Base-by-base conservation (phyloP, 2,329 filamentous ascomycete species). In the Botrytis aclada region DNA sequence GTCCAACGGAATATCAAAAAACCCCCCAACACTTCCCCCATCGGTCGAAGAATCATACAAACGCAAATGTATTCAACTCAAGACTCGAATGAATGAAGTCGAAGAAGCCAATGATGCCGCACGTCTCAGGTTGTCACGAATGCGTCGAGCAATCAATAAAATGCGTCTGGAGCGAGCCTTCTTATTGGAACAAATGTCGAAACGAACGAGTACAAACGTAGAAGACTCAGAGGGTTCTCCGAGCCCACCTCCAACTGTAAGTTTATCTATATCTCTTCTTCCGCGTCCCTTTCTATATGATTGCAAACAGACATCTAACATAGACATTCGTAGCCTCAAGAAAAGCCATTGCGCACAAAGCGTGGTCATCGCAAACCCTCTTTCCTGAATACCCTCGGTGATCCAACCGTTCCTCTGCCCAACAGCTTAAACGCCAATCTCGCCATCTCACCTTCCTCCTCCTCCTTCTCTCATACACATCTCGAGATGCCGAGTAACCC, bases 1-100 rank as follows among this genome's bases (percentile, higher is more conserved):
- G 20, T 72, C 71, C 65, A 72, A 72, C 34, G 71, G 71, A 20
- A n/a, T 54, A 41, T 70, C 71, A 20, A 70, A 79, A 82, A 84
- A 84, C 74, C 88, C 88, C 43, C 88, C 89, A 25, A 83, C 88
- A 58, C 85, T 92, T 6, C 94, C 95, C 32, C 95, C 96, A 25
- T 97, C 94, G 25, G 94, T 98, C 75, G 95, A 99, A 83, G 92
- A 95, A 81, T 95, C 95, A 69, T 99, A 98, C 84, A 94, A 96
- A 79, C 90, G 93, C 76, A 98, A 99, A 89, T 98, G 95, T 83
- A 94, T 98, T 81, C 93, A 97, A 79, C 88, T 99, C 34, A 97
- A 97, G 84, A 92, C 93, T 79, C 92, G 96, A 74, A 93, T 96
- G 76, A 92, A 91, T 81, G 95, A 98, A 82, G 93, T 98, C 78